Conservation (phyloP, 148 eudicot genomes). For the Hydrangea macrophylla region DNA sequence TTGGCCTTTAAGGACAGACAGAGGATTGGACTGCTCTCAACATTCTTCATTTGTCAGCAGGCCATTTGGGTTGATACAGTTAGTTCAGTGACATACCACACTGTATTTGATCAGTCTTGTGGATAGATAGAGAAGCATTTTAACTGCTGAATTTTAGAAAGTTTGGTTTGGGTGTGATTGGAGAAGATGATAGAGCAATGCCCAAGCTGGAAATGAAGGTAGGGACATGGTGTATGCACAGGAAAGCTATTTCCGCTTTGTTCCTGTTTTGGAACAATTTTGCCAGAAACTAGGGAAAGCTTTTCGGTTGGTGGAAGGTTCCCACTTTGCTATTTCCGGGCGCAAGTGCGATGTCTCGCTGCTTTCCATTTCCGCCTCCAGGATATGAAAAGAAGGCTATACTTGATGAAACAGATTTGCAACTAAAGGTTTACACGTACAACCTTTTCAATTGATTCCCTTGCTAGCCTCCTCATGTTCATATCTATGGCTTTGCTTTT, state of each 20-base stretch:
- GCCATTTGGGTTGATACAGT: background rate
- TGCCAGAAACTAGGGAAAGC: constrained; percentile 27
- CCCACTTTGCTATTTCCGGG: constrained; percentile 5
- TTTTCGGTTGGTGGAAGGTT: constrained; percentile 19
- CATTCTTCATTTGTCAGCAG: constrained; percentile 17
- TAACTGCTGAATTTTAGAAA: background rate
- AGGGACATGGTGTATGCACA: constrained; percentile 42
- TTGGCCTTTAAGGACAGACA: constrained; percentile 6
- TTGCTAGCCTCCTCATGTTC: constrained; percentile 2
- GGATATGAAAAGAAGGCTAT: constrained; percentile 54
- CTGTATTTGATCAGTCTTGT: constrained; percentile 1
- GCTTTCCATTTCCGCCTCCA: constrained; percentile 74
- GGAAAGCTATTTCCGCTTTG: constrained; percentile 22
- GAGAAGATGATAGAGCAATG: constrained; percentile 10
- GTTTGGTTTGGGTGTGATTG: constrained; percentile 9
- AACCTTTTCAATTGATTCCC: constrained; percentile 10
- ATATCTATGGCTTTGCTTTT: background rate
- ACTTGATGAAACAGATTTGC: constrained; percentile 35
- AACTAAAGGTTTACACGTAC: constrained; percentile 40
- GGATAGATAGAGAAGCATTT: constrained; percentile 7
- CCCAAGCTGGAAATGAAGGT: constrained; percentile 37
- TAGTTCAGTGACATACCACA: background rate
- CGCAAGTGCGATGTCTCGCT: constrained; percentile 53
- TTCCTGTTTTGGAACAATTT: constrained; percentile 25
- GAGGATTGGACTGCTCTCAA: constrained; percentile 20